Base-by-base conservation (phyloP, 306 rosid species). In the Oemleria cerasiformis region DNA sequence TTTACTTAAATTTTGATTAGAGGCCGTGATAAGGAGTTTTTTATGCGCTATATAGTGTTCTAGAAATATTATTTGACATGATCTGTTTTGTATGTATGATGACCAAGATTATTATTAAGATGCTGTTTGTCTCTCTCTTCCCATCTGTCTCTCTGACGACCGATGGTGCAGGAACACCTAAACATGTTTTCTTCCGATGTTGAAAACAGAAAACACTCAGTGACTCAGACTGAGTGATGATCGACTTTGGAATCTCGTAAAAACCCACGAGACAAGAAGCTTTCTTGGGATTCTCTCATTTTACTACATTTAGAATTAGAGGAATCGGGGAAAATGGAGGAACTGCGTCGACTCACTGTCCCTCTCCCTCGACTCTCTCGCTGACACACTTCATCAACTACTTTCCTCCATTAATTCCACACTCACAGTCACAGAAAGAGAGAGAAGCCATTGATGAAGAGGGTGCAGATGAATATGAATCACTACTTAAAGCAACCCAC, bases 271-370 rank as follows among this genome's bases (percentile, higher is more conserved):
- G 56, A 54, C 14, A 60, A 65, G 38, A 57, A 72, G 76, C 62
- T 81, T 78, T 80, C 77, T 80, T 70, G 87, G 77, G 72, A 70
- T 63, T 58, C 73, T 75, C 73, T 75, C 73, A 73, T 56, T 69
- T 78, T 79, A 44, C 79, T 65, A 77, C 67, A 65, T 50, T 65
- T 42, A 47, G 56, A 57, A 68, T 65, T 42, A 47, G 56, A 57
- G 72, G 47, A 50, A 12, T 36, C 4, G 23, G 36, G 11, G 21
- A 12, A 75, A 74, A 56, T 43, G 59, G 43, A 49, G 42, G 54
- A 62, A 65, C 36, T 30, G 36, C 36, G 68, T 15, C 49, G 71
- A 69, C 67, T 41, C 65, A 14, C 40, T 75, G 44, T 59, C 54
- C 38, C 60, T 66, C 70, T 73, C 50, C 17, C 55, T 17, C 55